Conservation (phyloP, 1,284 basidiomycete species). For the Meripilus lineatus region DNA sequence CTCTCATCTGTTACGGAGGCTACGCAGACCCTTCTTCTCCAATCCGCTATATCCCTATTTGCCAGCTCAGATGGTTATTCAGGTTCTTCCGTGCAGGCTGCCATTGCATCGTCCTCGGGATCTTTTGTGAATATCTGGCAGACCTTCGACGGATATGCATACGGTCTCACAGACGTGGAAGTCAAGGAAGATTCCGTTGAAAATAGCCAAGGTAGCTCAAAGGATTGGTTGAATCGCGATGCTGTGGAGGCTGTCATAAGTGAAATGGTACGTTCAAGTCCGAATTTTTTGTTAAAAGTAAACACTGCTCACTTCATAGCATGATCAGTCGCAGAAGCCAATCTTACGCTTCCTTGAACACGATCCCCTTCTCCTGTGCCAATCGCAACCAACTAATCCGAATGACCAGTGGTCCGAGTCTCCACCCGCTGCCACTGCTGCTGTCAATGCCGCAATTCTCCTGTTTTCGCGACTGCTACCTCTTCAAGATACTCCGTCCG, state of each 20-base stretch:
- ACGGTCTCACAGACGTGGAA: slow-evolving; percentile 81
- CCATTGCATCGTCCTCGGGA: slow-evolving; percentile 86
- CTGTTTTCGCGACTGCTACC: slow-evolving; percentile 82
- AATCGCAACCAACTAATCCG: slow-evolving; percentile 38
- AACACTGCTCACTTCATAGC: too few species aligned
- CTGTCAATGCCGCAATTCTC: slow-evolving; percentile 86
- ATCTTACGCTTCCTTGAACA: slow-evolving; percentile 85
- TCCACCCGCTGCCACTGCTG: slow-evolving; percentile 76
- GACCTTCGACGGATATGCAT: slow-evolving; percentile 85
- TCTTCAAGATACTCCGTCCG: slow-evolving; percentile 69
- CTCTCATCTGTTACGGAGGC: slow-evolving; percentile 77
- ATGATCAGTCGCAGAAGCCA: slow-evolving; percentile 63
- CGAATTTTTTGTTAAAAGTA: too few species aligned
- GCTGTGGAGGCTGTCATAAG: slow-evolving; percentile 75
- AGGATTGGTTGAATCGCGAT: slow-evolving; percentile 72
- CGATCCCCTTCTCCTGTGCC: slow-evolving; percentile 77
- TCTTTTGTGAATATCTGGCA: slow-evolving; percentile 87
- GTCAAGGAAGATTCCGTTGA: slow-evolving; percentile 38
- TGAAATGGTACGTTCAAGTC: slow-evolving; percentile 60
- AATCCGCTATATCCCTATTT: slow-evolving; percentile 81
- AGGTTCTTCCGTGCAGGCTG: slow-evolving; percentile 87
- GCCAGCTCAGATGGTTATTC: slow-evolving; percentile 78
- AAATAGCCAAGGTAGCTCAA: slow-evolving; percentile 26
- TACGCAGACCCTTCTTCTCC: slow-evolving; percentile 78
- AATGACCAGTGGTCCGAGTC: slow-evolving; percentile 52